Evolutionary conservation across 1,284 basidiomycete genomes (phyloP).

Genomic region (Heterobasidion occidentale): DNA sequence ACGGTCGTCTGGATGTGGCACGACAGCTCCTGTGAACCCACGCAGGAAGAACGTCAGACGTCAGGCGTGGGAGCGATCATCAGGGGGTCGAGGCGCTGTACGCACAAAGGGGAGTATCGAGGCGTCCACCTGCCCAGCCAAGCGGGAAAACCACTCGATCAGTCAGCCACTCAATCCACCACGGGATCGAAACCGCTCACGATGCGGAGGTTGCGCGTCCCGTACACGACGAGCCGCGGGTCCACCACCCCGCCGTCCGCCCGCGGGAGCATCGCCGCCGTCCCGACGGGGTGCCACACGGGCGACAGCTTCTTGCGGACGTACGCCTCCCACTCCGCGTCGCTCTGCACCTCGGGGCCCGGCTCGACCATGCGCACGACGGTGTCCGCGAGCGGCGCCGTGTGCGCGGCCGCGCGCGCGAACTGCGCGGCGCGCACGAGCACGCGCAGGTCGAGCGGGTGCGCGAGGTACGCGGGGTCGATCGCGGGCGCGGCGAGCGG

Average conservation of each 20-base stretch:
- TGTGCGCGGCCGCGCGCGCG: constrained; percentile 4
- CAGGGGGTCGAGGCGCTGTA: no score
- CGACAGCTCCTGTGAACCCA: neutral
- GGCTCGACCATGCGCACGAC: neutral
- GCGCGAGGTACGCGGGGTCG: constrained; percentile 10
- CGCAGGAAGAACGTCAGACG: no score
- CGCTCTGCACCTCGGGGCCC: neutral
- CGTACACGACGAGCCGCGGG: constrained; percentile 37
- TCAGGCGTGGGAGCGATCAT: no score
- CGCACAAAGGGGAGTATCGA: neutral
- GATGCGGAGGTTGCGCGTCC: constrained; percentile 33
- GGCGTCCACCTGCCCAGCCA: neutral
- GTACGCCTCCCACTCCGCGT: constrained; percentile 4
- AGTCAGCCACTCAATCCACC: no score
- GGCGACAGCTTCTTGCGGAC: constrained; percentile 1
- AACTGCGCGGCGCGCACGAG: constrained; percentile 9
- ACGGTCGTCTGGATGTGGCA: neutral
- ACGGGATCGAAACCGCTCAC: constrained; percentile 16
- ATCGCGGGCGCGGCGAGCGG: constrained; percentile 10
- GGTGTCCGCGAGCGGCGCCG: neutral
- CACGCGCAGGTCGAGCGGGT: constrained; percentile 10
- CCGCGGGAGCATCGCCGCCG: constrained; percentile 42
- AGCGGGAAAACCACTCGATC: neutral
- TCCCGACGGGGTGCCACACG: constrained; percentile 22
- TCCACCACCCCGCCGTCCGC: constrained; percentile 46